phyloP scores from a whole-genome alignment of 2,329 filamentous ascomycete genomes.

The Leptographium lundbergii region DNA sequence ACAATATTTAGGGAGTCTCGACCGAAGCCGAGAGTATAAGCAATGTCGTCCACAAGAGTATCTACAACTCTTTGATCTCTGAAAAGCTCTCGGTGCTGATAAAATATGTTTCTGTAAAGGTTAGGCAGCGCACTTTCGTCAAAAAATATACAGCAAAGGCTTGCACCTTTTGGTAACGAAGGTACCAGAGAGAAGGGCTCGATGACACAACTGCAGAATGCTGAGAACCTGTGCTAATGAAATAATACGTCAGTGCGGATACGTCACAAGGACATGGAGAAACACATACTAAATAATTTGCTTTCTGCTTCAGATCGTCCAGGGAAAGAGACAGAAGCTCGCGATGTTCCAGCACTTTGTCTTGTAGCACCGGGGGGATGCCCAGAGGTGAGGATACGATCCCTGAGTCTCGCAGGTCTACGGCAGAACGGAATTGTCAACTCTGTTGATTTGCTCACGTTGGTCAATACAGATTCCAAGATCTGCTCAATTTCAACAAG shows the following conservation, averaged over 20 bases:
- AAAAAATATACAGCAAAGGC: too few relatives aligned
- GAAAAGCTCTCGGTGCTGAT: conserved; percentile 63
- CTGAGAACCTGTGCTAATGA: conserved; percentile 40
- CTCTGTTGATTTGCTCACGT: conserved; percentile 24
- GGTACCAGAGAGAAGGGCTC: conserved; percentile 40
- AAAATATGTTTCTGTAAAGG: conserved; percentile 62
- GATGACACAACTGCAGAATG: conserved; percentile 46
- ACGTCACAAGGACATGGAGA: neutral
- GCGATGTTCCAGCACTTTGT: neutral
- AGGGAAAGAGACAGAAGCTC: conserved; percentile 26
- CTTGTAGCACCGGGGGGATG: neutral
- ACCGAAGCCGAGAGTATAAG: conserved; percentile 52
- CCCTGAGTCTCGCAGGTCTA: conserved; percentile 8
- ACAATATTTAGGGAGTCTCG: conserved; percentile 61
- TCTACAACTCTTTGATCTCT: conserved; percentile 56
- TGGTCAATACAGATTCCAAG: conserved; percentile 37
- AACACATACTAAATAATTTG: conserved; percentile 35
- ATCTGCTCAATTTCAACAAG: conserved; percentile 43
- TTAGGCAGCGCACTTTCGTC: neutral
- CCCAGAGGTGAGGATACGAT: neutral
- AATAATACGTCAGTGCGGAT: neutral
- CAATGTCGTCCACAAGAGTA: conserved; percentile 60
- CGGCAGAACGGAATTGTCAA: conserved; percentile 35
- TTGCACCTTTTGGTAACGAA: conserved; percentile 49
- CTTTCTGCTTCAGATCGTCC: conserved; percentile 33